Percentiles rank a stretch among this genome's conserved stretches.
Conservation (phyloP, 2,329 filamentous ascomycete genomes). For the Exophiala viscosa region DNA sequence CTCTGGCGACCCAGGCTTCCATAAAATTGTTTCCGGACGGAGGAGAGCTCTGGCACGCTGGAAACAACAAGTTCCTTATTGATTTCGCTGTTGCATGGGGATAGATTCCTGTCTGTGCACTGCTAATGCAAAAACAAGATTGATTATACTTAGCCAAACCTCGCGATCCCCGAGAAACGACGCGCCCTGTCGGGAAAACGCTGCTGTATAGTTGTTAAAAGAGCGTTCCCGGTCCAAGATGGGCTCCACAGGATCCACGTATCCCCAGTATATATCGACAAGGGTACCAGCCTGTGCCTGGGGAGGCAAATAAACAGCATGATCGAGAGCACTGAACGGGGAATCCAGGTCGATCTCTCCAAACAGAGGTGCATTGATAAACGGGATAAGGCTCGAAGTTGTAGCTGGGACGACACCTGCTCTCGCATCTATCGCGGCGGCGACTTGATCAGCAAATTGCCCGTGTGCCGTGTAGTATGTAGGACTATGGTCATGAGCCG, state of each 20-base stretch:
- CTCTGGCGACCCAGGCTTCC: background rate
- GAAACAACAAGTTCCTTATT: background rate
- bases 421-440: background rate
- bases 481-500: background rate
- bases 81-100: background rate
- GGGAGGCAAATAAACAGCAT: background rate
- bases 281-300: background rate
- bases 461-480: background rate
- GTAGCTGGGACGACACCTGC: background rate
- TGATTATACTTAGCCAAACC: slow-evolving; percentile 1
- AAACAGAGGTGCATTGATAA: background rate
- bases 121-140: background rate
- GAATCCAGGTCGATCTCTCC: background rate
- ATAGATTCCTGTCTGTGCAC: background rate
- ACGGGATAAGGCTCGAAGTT: background rate
- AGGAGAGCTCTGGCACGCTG: background rate
- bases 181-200: background rate
- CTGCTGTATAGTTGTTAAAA: background rate
- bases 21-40: background rate
- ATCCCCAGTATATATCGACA: background rate
- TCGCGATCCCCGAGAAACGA: background rate
- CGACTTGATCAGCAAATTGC: background rate
- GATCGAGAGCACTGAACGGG: background rate
- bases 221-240: background rate
- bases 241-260: background rate